Percentiles rank a stretch among this genome's conserved stretches.
These are phyloP conservation scores for Byssochlamys sp. DNA, from an alignment of 2,329 filamentous ascomycete species.

Conservation along the genomic window DNA sequence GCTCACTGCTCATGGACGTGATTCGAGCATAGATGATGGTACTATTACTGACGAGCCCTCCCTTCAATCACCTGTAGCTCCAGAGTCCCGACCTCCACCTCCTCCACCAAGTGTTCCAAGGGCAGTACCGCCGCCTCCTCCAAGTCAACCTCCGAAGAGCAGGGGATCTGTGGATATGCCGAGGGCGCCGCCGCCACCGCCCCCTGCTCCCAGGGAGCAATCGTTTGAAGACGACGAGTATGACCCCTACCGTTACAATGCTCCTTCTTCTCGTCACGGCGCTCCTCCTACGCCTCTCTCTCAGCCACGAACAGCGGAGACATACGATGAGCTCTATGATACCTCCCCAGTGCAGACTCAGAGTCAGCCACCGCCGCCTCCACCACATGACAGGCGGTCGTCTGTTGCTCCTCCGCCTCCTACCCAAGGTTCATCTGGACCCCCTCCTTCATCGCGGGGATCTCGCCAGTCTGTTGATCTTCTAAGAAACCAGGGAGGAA, in stretches of 20 bases:
- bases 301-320: slow-evolving; percentile 16
- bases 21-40: slow-evolving; percentile 64
- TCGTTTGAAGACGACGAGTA: slow-evolving; percentile 43
- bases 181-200: slow-evolving; percentile 58
- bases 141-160: slow-evolving; percentile 49
- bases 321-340: slow-evolving; percentile 40
- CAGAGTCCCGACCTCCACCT: slow-evolving; percentile 39
- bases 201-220: slow-evolving; percentile 40
- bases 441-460: slow-evolving; percentile 37
- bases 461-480: slow-evolving; percentile 57
- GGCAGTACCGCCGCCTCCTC: slow-evolving; percentile 56
- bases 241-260: slow-evolving; percentile 44
- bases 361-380: slow-evolving; percentile 18
- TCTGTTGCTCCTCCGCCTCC: slow-evolving; percentile 40
- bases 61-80: slow-evolving; percentile 36
- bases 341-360: slow-evolving; percentile 31
- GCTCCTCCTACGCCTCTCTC: slow-evolving; percentile 14
- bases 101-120: slow-evolving; percentile 50
- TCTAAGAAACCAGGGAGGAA: slow-evolving; percentile 40
- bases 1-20: slow-evolving; percentile 68
- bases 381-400: slow-evolving; percentile 31
- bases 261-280: slow-evolving; percentile 27
- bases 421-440: slow-evolving; percentile 23
- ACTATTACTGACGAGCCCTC: slow-evolving; percentile 48
- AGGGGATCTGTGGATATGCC: slow-evolving; percentile 62